Percentiles rank a stretch among this genome's conserved stretches.
phyloP scores from a whole-genome alignment of 2,329 filamentous ascomycete genomes.

The Pseudogymnoascus sp. region DNA sequence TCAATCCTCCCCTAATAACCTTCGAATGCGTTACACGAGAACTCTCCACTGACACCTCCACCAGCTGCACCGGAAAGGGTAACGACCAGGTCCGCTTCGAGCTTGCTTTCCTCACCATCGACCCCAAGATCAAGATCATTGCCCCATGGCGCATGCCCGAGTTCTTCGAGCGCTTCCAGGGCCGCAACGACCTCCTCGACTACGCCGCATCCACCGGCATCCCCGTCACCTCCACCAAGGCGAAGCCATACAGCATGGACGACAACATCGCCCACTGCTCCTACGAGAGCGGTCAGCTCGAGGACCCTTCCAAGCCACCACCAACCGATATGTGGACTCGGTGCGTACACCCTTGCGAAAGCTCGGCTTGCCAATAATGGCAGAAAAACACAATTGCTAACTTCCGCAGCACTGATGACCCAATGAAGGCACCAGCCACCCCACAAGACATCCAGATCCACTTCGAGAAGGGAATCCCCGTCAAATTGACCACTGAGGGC shows the following conservation, averaged over 20 bases:
- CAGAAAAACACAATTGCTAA: conserved; percentile 15
- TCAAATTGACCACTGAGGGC: conserved; percentile 49
- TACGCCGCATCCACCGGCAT: conserved; percentile 61
- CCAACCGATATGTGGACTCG: conserved; percentile 73
- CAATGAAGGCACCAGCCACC: conserved; percentile 59
- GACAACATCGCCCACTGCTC: conserved; percentile 68
- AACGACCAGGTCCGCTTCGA: conserved; percentile 62
- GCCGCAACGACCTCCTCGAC: conserved; percentile 64
- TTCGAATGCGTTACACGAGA: not conserved
- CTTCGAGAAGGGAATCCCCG: conserved; percentile 69
- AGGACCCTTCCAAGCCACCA: conserved; percentile 55
- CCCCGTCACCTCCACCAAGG: conserved; percentile 64
- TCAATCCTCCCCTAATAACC: not conserved
- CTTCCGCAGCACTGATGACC: conserved; percentile 45
- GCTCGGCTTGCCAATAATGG: conserved; percentile 12
- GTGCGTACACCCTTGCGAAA: not conserved
- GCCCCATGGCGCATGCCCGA: conserved; percentile 65
- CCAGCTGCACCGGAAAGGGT: conserved; percentile 53
- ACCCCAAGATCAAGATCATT: conserved; percentile 62
- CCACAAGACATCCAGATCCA: conserved; percentile 63
- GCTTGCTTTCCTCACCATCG: conserved; percentile 50
- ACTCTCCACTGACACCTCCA: conserved; percentile 33
- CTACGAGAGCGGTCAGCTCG: conserved; percentile 72
- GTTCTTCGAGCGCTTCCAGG: conserved; percentile 64
- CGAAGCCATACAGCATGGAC: conserved; percentile 60